Percentiles rank a stretch among this genome's conserved stretches.
Evolutionary conservation across 768 basidiomycete genomes (phyloP).

Genomic region (Psilocybe azurescens): DNA sequence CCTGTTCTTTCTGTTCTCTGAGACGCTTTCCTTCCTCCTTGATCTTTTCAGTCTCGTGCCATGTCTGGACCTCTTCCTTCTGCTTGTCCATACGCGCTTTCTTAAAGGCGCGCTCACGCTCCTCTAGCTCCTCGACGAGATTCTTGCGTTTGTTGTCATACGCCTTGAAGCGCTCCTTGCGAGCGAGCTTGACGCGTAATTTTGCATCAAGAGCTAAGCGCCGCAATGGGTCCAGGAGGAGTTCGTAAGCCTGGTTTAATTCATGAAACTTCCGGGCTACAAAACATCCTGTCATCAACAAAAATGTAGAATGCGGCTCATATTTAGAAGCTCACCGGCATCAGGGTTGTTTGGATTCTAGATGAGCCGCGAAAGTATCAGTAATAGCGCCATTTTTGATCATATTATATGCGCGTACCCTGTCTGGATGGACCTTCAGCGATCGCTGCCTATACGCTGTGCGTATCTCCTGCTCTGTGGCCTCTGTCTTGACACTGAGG

Average conservation of each 20-base stretch:
- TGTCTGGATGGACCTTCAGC: conserved; percentile 87
- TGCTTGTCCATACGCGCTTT: conserved; percentile 68
- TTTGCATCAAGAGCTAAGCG: conserved; percentile 83
- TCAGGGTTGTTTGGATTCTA: conserved; percentile 84
- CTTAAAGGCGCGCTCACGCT: conserved; percentile 78
- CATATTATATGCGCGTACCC: conserved; percentile 49
- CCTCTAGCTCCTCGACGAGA: conserved; percentile 80
- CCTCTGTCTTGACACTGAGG: conserved; percentile 61
- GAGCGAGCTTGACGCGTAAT: conserved; percentile 70
- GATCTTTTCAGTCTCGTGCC: conserved; percentile 71
- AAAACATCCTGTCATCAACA: not conserved
- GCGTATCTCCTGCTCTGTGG: conserved; percentile 78
- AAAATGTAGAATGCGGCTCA: not conserved
- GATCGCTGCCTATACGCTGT: conserved; percentile 82
- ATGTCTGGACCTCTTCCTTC: conserved; percentile 56
- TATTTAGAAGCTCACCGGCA: conserved; percentile 56
- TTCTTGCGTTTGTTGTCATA: conserved; percentile 78
- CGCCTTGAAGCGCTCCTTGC: conserved; percentile 68
- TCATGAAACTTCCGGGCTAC: conserved; percentile 83
- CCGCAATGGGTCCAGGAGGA: conserved; percentile 80
- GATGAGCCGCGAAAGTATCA: conserved; percentile 15
- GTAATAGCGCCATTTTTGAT: conserved; percentile 4
- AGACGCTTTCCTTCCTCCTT: conserved; percentile 76
- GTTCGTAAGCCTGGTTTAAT: conserved; percentile 80
- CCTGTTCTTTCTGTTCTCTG: conserved; percentile 69